Evolutionary conservation across 202 grass and related monocot genomes (phyloP), one percentile per base, ranked within the genome.

Genomic region (Digitaria exilis): DNA sequence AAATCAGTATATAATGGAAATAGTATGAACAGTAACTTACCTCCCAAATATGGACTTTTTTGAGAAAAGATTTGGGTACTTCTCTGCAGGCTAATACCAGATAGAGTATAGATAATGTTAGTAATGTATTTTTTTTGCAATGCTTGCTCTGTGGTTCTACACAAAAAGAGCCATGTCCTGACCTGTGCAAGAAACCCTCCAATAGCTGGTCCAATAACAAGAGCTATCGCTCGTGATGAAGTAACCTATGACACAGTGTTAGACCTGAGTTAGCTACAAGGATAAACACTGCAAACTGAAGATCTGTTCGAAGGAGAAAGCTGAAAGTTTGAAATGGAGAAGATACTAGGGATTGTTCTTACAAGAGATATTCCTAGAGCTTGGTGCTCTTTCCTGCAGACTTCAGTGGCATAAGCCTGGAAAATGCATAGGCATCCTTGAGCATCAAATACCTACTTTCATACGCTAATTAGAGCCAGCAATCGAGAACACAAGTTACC

Each of bases 141-240:
- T 6, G 2, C 3, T 37, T 74, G 1, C 0, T 37, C 55, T 55
- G 24, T 74, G 29, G 16, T 5, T 35, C 29, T 37, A 34, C 4
- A 35, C n/a, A n/a, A 22, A 48, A 62, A 75, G 18, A 82, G 16
- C 8, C 73, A n/a, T 58, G 30, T 46, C 62, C 2, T 72, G 51
- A 94, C 92, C 87, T 94, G 92, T 80, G 87, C 62, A 76, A 94
- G 87, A 78, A 89, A 94, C 74, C 92, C 92, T 82, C 92, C 92
- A 48, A 94, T 82, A 66, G 92, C 89, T 41, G 89, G 86, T 73
- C 92, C 92, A 42, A 94, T 12, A 83, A 94, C 80, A 69, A 89
- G 44, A 55, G 89, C 89, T 76, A 89, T 87, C 16, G 83, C 86
- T 58, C 86, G 54, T 2, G 92, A 87, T 10, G 92, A 87, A 32